phyloP scores from a whole-genome alignment of 2,329 filamentous ascomycete genomes.

The Diaporthe helianthi region DNA sequence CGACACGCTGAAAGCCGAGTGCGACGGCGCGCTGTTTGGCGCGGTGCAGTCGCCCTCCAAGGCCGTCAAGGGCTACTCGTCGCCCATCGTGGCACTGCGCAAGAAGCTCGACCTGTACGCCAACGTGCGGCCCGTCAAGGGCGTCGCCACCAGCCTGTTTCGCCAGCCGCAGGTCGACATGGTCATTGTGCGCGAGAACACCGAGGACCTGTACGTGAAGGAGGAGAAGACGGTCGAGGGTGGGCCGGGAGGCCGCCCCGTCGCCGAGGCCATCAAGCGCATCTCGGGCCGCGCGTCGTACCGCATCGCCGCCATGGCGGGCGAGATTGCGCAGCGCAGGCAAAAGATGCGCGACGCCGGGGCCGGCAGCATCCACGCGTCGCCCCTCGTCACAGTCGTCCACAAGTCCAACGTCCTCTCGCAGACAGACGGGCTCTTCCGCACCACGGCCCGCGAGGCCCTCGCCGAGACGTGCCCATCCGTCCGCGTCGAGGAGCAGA shows the following conservation, averaged over 20 bases:
- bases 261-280: slow-evolving; percentile 97
- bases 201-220: slow-evolving; percentile 97
- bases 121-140: slow-evolving; percentile 96
- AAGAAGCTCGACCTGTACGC: slow-evolving; percentile 95
- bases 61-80: slow-evolving; percentile 93
- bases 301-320: slow-evolving; percentile 91
- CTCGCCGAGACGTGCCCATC: slow-evolving; percentile 64
- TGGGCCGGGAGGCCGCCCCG: slow-evolving; percentile 73
- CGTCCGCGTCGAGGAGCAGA: slow-evolving; percentile 89
- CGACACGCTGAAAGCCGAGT: slow-evolving; percentile 85
- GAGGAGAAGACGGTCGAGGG: slow-evolving; percentile 86
- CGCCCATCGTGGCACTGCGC: slow-evolving; percentile 93
- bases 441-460: slow-evolving; percentile 76
- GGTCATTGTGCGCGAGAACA: slow-evolving; percentile 98
- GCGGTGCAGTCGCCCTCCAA: slow-evolving; percentile 92
- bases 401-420: slow-evolving; percentile 98
- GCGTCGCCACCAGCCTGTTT: slow-evolving; percentile 67
- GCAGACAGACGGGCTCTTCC: slow-evolving; percentile 96
- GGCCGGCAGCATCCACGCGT: slow-evolving; percentile 67
- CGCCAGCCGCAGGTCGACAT: slow-evolving; percentile 75
- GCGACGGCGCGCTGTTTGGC: slow-evolving; percentile 95
- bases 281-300: slow-evolving; percentile 86
- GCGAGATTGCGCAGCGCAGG: slow-evolving; percentile 88
- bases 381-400: slow-evolving; percentile 89
- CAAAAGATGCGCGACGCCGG: slow-evolving; percentile 76